Evolutionary conservation across 2,329 filamentous ascomycete genomes (phyloP).

Genomic region (Triangularia verruculosa): DNA sequence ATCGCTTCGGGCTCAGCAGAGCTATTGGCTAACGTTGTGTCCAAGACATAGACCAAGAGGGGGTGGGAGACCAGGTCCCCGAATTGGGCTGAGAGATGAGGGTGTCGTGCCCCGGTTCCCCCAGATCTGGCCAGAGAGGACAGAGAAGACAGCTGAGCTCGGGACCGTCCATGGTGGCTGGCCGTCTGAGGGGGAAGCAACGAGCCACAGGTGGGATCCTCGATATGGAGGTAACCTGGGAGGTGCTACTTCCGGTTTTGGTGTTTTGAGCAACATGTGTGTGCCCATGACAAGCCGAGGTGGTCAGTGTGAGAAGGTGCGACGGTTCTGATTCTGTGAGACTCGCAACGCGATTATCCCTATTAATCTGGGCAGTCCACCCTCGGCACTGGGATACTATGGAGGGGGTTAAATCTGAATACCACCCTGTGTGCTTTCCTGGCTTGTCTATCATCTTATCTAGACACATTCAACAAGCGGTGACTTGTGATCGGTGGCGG

Average conservation of each 20-base stretch:
- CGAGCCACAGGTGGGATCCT: not conserved
- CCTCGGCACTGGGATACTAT: too few relatives aligned
- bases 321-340: not conserved
- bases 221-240: not conserved
- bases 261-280: not conserved
- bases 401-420: too few relatives aligned
- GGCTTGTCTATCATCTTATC: not conserved
- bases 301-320: not conserved
- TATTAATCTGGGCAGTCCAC: too few relatives aligned
- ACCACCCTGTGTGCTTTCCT: too few relatives aligned
- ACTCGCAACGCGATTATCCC: too few relatives aligned
- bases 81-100: not conserved
- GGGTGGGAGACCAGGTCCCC: not conserved
- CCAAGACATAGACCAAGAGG: constrained; percentile 8
- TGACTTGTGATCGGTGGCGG: not conserved
- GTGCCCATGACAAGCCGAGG: not conserved
- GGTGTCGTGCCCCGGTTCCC: not conserved
- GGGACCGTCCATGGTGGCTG: not conserved
- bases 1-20: constrained; percentile 8
- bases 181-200: not conserved
- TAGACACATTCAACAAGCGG: too few relatives aligned
- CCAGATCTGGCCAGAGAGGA: not conserved
- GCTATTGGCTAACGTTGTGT: constrained; percentile 7
- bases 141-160: not conserved
- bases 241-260: not conserved